Evolutionary conservation across 495 filamentous ascomycete species (phyloP).

Genomic region (Astrothelium subdiscretum): DNA sequence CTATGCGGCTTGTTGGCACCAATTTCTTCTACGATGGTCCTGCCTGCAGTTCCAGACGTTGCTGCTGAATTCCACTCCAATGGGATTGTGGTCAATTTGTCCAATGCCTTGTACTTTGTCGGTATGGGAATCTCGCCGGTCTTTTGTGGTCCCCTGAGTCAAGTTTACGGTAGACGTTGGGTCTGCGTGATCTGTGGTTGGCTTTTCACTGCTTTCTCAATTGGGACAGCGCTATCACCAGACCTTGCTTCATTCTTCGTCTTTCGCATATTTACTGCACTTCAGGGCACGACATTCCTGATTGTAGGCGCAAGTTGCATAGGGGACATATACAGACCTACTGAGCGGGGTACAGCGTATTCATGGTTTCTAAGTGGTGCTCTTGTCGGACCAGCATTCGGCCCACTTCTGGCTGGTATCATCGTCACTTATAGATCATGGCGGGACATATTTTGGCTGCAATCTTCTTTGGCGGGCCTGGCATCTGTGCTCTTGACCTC

Average conservation of each 20-base stretch:
- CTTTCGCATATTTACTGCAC: constrained; percentile 58
- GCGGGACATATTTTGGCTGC: constrained; percentile 63
- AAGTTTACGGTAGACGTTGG: constrained; percentile 52
- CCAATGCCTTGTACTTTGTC: constrained; percentile 57
- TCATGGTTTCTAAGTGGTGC: constrained; percentile 61
- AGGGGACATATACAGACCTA: constrained; percentile 33
- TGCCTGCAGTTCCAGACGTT: constrained; percentile 60
- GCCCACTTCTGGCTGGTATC: constrained; percentile 48
- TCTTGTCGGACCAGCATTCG: constrained; percentile 58
- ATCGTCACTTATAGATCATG: constrained; percentile 60
- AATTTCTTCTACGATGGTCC: constrained; percentile 54
- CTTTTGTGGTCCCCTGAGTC: constrained; percentile 57
- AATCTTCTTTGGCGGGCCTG: constrained; percentile 48
- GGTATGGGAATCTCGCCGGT: constrained; percentile 59
- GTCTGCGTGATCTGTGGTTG: constrained; percentile 35
- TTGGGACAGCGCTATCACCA: constrained; percentile 56
- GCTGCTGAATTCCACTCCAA: constrained; percentile 49
- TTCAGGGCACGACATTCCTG: constrained; percentile 60
- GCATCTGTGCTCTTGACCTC: constrained; percentile 49
- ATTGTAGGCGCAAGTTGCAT: constrained; percentile 54
- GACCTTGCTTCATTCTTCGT: constrained; percentile 57
- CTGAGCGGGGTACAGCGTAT: constrained; percentile 54
- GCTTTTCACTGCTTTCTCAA: constrained; percentile 50
- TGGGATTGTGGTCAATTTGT: constrained; percentile 54
- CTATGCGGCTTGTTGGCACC: constrained; percentile 59